Evolutionary conservation across 768 basidiomycete species (phyloP), one percentile per base, ranked within the genome.

Genomic region (Lactarius quietus): DNA sequence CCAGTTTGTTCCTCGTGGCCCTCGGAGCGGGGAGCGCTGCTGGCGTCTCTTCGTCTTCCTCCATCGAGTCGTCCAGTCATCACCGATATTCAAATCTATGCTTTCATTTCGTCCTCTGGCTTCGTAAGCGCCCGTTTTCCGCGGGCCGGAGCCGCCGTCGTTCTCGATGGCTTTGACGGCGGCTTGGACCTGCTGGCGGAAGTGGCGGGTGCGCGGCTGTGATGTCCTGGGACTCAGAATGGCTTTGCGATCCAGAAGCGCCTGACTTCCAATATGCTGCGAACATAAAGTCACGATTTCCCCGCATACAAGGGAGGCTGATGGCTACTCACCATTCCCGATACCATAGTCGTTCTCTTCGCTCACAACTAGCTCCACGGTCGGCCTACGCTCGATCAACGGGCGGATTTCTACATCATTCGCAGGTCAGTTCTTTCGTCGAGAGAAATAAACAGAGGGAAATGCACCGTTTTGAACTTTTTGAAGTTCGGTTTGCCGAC

Each of bases 291-390:
- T 15, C 12, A 23, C 4, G 35, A 17, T 51, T 51, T 15, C 7
- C 36, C 48, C 33, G 23, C 63, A 59, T 36, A 55, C n/a, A 61
- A 31, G 38, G 12, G 62, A n/a, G 5, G 5, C n/a, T 6, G 12
- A 15, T 14, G 45, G 39, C 3, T 41, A 70, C 78, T 64, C 67
- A 87, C 86, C 74, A 43, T 78, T 70, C 8, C 84, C 86, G 66
- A 84, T 77, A 0, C 83, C 86, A 64, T 81, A 81, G 67, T 86
- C 85, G 60, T 81, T 81, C 17, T 81, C 80, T n/a, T 82, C 79
- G 61, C 70, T 80, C 3, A 77, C 69, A 61, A 85, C 74, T n/a
- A 90, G 76, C 29, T 85, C 83, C 18, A 90, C 73, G 18, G 74
- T 79, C 17, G 28, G 23, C 75, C 70, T 57, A 73, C 72, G 23